Percentiles rank a stretch among this genome's conserved stretches.
phyloP scores from a whole-genome alignment of 139 green algal genomes.

The Picochlorum sp. region DNA sequence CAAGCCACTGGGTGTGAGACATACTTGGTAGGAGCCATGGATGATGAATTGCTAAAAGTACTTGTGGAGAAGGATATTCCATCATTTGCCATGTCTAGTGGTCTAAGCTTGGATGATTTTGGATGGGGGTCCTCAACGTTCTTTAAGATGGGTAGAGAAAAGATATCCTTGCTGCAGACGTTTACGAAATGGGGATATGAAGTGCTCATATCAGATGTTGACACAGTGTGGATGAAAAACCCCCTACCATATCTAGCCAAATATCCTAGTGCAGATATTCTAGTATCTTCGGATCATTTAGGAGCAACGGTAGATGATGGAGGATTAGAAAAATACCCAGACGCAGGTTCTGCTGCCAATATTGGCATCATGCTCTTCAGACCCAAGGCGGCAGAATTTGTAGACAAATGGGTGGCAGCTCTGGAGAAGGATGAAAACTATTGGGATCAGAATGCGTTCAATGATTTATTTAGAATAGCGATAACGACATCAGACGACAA shows the following conservation, averaged over 20 bases:
- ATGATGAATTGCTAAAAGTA: constrained; percentile 64
- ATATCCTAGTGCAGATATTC: constrained; percentile 72
- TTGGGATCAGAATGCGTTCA: constrained; percentile 93
- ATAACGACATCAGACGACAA: background rate
- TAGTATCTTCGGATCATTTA: constrained; percentile 78
- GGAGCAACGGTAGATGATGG: constrained; percentile 32
- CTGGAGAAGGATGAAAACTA: constrained; percentile 64
- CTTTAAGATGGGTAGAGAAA: constrained; percentile 89
- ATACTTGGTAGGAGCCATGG: constrained; percentile 75
- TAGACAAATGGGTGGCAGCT: constrained; percentile 45
- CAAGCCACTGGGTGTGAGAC: constrained; percentile 30
- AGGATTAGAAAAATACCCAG: constrained; percentile 55
- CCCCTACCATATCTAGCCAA: constrained; percentile 74
- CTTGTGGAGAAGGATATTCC: constrained; percentile 48
- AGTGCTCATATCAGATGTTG: constrained; percentile 86
- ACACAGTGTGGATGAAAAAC: constrained; percentile 82
- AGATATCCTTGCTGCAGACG: constrained; percentile 72
- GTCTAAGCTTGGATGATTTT: constrained; percentile 72
- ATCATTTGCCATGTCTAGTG: constrained; percentile 75
- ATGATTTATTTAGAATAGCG: constrained; percentile 52
- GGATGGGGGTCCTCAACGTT: constrained; percentile 87
- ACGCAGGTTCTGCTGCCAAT: constrained; percentile 68
- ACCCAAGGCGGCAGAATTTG: constrained; percentile 38
- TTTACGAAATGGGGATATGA: constrained; percentile 68
- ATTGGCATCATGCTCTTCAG: constrained; percentile 94